Conservation (phyloP, 202 grass and related monocot species). For the Setaria viridis region DNA sequence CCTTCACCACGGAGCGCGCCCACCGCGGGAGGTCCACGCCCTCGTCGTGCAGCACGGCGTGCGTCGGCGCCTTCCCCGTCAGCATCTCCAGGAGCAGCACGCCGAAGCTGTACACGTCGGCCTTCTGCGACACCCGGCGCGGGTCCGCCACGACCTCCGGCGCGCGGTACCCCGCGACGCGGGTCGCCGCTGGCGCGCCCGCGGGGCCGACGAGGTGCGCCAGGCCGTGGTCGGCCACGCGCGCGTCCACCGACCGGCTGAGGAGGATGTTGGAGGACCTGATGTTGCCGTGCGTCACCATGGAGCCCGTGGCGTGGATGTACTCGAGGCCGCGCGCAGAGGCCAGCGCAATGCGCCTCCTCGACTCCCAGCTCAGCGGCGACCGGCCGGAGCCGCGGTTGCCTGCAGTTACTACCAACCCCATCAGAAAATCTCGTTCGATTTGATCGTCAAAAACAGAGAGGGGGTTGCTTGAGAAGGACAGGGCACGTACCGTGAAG, state of each 20-base stretch:
- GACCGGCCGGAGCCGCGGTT: slow-evolving; percentile 70
- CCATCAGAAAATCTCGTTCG: not conserved
- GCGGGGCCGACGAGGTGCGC: slow-evolving; percentile 66
- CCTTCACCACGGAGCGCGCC: slow-evolving; percentile 70
- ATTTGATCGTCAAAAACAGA: not conserved
- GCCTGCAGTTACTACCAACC: slow-evolving; percentile 35
- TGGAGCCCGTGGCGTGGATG: slow-evolving; percentile 81
- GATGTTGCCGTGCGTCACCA: slow-evolving; percentile 84
- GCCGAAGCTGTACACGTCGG: slow-evolving; percentile 89
- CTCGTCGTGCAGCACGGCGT: slow-evolving; percentile 66
- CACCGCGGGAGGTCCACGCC: slow-evolving; percentile 84
- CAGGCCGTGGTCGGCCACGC: slow-evolving; percentile 81
- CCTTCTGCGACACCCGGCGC: slow-evolving; percentile 72
- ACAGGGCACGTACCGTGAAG: slow-evolving; percentile 64
- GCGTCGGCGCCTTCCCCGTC: slow-evolving; percentile 74
- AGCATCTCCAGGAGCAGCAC: slow-evolving; percentile 85
- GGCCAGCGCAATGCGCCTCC: slow-evolving; percentile 66
- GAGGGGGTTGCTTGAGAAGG: not conserved
- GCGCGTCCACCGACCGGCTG: slow-evolving; percentile 61
- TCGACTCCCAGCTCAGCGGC: slow-evolving; percentile 68
- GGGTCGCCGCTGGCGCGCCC: slow-evolving; percentile 45
- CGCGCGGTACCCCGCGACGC: slow-evolving; percentile 71
- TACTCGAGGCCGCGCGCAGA: slow-evolving; percentile 71
- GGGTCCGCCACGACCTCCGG: slow-evolving; percentile 73
- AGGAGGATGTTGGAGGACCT: slow-evolving; percentile 92